These are phyloP conservation scores for Solanum habrochaites DNA, from an alignment of 257 asterid species.

Conservation along the genomic window DNA sequence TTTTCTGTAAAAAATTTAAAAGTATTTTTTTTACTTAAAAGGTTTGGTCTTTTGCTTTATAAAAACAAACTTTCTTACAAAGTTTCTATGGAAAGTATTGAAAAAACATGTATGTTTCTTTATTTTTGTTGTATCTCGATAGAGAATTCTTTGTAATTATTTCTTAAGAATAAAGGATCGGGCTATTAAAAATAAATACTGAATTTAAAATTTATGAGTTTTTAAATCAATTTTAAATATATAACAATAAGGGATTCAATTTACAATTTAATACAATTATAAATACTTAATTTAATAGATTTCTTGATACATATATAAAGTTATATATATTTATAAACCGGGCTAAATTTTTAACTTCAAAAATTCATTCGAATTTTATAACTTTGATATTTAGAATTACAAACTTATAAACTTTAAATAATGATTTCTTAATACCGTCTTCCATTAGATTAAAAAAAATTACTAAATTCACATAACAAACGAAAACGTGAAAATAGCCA, in stretches of 20 bases:
- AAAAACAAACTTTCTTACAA: not conserved
- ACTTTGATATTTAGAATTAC: not conserved
- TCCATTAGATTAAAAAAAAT: no score
- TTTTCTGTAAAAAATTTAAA: not conserved
- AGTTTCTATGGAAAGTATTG: not conserved
- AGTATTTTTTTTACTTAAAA: not conserved
- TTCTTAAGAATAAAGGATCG: not conserved
- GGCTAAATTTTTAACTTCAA: not conserved
- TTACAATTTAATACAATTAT: not conserved
- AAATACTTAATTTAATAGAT: no score
- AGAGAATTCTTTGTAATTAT: not conserved
- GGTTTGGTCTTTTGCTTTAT: not conserved
- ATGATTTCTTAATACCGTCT: fast-evolving
- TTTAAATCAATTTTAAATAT: no score
- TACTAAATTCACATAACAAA: not conserved
- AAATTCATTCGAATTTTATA: no score
- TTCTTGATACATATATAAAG: not conserved
- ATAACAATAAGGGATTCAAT: no score
- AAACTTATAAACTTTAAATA: no score
- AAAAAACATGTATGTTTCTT: not conserved
- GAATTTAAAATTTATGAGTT: no score
- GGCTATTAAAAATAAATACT: no score
- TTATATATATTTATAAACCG: not conserved
- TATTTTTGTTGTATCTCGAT: no score
- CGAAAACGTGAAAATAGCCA: not conserved